Base-by-base conservation (phyloP, 306 rosid genomes). In the Pterocarpus santalinus region DNA sequence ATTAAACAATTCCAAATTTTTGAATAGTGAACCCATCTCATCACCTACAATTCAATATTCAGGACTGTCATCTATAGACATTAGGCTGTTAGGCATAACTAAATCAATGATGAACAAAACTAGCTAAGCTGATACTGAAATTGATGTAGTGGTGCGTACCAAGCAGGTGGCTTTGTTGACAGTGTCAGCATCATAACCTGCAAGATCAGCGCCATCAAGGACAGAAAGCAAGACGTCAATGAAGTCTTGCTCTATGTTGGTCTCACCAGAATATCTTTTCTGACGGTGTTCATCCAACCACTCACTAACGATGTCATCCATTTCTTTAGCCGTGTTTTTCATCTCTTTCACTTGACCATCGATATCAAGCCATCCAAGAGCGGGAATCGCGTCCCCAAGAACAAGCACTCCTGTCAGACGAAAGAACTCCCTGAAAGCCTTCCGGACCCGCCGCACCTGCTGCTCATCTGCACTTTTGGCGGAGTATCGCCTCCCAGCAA, bases 241-340 rank as follows among this genome's bases (percentile, higher is more conserved):
- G 82, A 90, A 87, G 65, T 90, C 92, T 15, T 65, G 82, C 3
- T 82, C 72, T 16, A 12, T 30, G 43, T 33, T 17, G 15, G 0
- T 44, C n/a, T 49, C 64, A 53, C 49, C 62, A 2, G 13, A 8
- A 11, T 67, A 34, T 68, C 72, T 71, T 8, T 56, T 76, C 16
- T 5, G 47, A 51, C 85, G 83, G 57, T 88, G 90, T 66, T 90
- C 90, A 43, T 83, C 84, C 9, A 86, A 53, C 90, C 88, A 89
- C 12, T 41, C 53, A 70, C 56, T 12, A 30, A 75, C 2, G 2
- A 79, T 2, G 7, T 1, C 5, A 16, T 87, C 92, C 55, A 87
- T 58, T 17, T 85, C 91, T 1, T 58, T 70, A 0, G 53, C 80
- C 0, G 22, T 36, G 3, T 46, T 80, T 65, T 68, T 87, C 82